phyloP scores from a whole-genome alignment of 805 yeast species.

The Zygosaccharomyces rouxii region DNA sequence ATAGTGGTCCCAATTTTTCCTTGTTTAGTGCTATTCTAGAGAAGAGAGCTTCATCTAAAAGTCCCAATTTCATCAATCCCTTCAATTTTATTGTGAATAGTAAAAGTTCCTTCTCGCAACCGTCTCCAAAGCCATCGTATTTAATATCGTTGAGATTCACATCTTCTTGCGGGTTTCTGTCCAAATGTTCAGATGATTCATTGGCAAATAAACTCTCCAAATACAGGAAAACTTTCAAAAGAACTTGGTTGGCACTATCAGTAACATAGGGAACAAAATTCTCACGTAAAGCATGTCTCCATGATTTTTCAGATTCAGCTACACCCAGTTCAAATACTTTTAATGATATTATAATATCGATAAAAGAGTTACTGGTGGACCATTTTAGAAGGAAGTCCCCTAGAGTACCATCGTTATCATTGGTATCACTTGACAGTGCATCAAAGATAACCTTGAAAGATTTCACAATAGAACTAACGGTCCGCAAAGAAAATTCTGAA shows the following conservation, averaged over 20 bases:
- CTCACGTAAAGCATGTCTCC: slow-evolving; percentile 20
- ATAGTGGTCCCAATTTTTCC: slow-evolving; percentile 25
- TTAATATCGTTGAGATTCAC: slow-evolving; percentile 22
- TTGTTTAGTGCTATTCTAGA: slow-evolving; percentile 26
- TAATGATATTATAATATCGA: slow-evolving; percentile 26
- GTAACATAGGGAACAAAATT: slow-evolving; percentile 16
- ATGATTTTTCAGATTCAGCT: slow-evolving; percentile 23
- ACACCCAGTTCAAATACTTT: slow-evolving; percentile 30
- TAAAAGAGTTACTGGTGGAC: slow-evolving; percentile 20
- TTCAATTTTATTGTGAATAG: slow-evolving; percentile 30
- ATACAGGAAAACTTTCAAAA: slow-evolving; percentile 23
- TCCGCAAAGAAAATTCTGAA: slow-evolving; percentile 10
- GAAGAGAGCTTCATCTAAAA: slow-evolving; percentile 14
- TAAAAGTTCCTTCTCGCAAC: slow-evolving; percentile 24
- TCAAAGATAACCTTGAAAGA: slow-evolving; percentile 15
- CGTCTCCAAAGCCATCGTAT: slow-evolving; percentile 8
- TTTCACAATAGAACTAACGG: slow-evolving; percentile 15
- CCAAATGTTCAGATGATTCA: slow-evolving; percentile 18
- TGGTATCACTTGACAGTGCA: slow-evolving; percentile 4
- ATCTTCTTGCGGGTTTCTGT: slow-evolving; percentile 28
- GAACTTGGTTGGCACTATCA: slow-evolving; percentile 8
- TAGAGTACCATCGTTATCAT: slow-evolving; percentile 2
- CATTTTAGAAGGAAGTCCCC: slow-evolving; percentile 13
- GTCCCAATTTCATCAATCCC: slow-evolving; percentile 24
- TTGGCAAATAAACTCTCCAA: slow-evolving; percentile 28